A percentile compares a stretch with the other conserved stretches of the same genome.
Conservation (phyloP, 352 stramenopile species). For the Globisporangium echinulatum region DNA sequence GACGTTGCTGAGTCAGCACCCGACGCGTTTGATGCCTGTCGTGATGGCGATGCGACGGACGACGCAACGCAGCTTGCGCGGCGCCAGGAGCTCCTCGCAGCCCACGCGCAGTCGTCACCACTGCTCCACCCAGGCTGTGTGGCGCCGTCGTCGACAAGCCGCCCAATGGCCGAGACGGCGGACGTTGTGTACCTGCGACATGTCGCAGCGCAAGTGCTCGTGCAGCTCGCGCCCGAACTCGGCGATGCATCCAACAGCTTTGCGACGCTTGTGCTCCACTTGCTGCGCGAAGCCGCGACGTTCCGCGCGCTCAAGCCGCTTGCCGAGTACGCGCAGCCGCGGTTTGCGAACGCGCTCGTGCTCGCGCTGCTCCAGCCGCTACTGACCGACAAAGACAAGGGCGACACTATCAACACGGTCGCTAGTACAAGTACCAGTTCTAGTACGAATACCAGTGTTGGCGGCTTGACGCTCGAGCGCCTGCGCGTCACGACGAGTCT, state of each 20-base stretch:
- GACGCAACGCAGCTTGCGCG: slow-evolving; percentile 28
- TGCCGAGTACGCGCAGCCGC: slow-evolving; percentile 59
- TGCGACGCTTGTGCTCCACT: slow-evolving; percentile 57
- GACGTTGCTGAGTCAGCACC: slow-evolving; percentile 57
- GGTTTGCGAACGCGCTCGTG: slow-evolving; percentile 65
- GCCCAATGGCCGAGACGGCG: slow-evolving; percentile 21
- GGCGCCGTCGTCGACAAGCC: slow-evolving; percentile 15
- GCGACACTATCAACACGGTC: slow-evolving; percentile 9
- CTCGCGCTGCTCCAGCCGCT: slow-evolving; percentile 29
- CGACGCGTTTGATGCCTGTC: slow-evolving; percentile 23
- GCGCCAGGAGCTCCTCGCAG: slow-evolving; percentile 48
- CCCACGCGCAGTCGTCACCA: slow-evolving; percentile 47
- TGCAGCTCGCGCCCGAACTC: slow-evolving; percentile 62
- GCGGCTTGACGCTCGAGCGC: slow-evolving; percentile 40
- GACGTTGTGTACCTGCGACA: slow-evolving; percentile 64
- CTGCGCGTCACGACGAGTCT: slow-evolving; percentile 54
- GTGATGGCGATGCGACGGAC: slow-evolving; percentile 39
- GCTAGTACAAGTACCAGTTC: slow-evolving; percentile 6
- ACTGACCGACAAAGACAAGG: slow-evolving; percentile 22
- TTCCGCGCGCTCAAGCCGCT: slow-evolving; percentile 69
- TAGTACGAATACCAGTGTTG: slow-evolving; percentile 1
- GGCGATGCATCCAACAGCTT: slow-evolving; percentile 41
- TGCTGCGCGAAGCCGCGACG: slow-evolving; percentile 49
- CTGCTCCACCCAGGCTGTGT: slow-evolving; percentile 71
- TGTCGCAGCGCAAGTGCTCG: slow-evolving; percentile 53